phyloP scores from a whole-genome alignment of 257 asterid species.

The Handroanthus guayacan region DNA sequence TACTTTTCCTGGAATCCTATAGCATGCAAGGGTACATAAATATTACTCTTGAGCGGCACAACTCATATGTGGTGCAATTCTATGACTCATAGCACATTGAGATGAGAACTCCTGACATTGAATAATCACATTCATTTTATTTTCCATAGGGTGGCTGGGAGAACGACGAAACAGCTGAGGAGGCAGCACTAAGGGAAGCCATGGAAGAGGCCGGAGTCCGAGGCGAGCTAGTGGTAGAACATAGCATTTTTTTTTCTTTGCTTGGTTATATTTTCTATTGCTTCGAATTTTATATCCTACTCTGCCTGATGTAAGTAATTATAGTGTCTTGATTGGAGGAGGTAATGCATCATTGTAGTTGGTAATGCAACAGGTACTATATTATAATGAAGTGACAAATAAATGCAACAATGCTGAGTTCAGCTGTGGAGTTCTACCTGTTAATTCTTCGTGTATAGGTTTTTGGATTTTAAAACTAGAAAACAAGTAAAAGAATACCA shows the following conservation, averaged over 20 bases:
- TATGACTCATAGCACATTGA: neutral
- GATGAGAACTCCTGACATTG: constrained; percentile 15
- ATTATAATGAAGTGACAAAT: constrained; percentile 3
- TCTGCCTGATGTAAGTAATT: neutral
- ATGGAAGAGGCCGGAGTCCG: constrained; percentile 97
- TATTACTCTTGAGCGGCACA: neutral
- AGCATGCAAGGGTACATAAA: neutral
- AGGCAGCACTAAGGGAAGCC: constrained; percentile 94
- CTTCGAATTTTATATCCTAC: neutral
- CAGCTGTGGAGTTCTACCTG: neutral
- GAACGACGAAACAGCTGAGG: constrained; percentile 91
- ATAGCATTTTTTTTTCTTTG: constrained; percentile 6
- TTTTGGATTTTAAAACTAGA: neutral
- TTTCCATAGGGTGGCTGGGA: constrained; percentile 91
- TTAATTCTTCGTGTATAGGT: neutral
- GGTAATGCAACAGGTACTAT: neutral
- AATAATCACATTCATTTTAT: constrained; percentile 26
- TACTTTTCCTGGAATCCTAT: neutral
- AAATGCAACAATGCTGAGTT: neutral
- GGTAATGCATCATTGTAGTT: neutral
- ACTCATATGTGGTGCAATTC: constrained; percentile 14
- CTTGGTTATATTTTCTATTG: constrained; percentile 16
- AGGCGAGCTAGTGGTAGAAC: constrained; percentile 77
- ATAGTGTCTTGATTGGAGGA: constrained; percentile 7
- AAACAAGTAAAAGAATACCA: neutral